A percentile compares a stretch with the other conserved stretches of the same genome.
These are phyloP conservation scores for Seiridium unicorne DNA, from an alignment of 2,329 filamentous ascomycete genomes.

Conservation along the genomic window DNA sequence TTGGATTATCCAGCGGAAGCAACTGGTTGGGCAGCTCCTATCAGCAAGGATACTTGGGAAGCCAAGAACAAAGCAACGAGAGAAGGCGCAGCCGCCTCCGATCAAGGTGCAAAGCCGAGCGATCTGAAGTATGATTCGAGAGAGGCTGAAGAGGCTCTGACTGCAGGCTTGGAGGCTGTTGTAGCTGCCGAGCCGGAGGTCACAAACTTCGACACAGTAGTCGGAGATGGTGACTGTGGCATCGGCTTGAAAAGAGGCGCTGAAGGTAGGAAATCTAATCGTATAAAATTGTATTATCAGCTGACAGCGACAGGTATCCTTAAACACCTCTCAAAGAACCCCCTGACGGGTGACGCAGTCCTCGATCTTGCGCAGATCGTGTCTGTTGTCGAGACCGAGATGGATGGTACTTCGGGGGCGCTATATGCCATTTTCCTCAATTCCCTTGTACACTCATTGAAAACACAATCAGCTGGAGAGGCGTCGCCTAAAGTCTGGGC, in stretches of 20 bases:
- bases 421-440: slow-evolving; percentile 84
- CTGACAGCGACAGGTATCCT: slow-evolving; percentile 42
- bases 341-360: slow-evolving; percentile 50
- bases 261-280: slow-evolving; percentile 50
- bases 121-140: slow-evolving; percentile 52
- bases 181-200: slow-evolving; percentile 69
- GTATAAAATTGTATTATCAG: not conserved
- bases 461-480: slow-evolving; percentile 36
- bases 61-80: slow-evolving; percentile 47
- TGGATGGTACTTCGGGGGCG: slow-evolving; percentile 63
- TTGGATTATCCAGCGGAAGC: slow-evolving; percentile 70
- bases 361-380: slow-evolving; percentile 52
- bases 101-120: slow-evolving; percentile 37
- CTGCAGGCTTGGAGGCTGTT: slow-evolving; percentile 57
- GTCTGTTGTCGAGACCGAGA: slow-evolving; percentile 52
- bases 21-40: slow-evolving; percentile 66
- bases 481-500: slow-evolving; percentile 48
- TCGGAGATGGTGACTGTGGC: slow-evolving; percentile 89
- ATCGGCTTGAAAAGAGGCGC: slow-evolving; percentile 83
- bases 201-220: slow-evolving; percentile 74
- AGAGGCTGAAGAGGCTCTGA: slow-evolving; percentile 50
- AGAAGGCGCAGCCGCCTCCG: slow-evolving; percentile 33
- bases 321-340: slow-evolving; percentile 42
- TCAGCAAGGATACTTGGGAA: slow-evolving; percentile 64
- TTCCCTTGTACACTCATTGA: slow-evolving; percentile 67